phyloP scores from a whole-genome alignment of 257 asterid genomes.

The Capsicum pubescens region DNA sequence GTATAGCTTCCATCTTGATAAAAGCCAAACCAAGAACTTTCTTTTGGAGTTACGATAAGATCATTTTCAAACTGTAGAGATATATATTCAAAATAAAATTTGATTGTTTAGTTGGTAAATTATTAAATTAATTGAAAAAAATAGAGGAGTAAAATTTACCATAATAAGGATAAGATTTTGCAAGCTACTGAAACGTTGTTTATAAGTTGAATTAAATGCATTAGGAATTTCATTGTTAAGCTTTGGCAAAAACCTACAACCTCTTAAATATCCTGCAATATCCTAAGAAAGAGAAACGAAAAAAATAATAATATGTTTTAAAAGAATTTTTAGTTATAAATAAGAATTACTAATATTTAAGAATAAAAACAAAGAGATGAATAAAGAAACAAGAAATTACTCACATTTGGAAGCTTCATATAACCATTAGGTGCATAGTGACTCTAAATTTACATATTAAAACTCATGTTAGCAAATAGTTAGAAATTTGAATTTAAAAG shows the following conservation, averaged over 20 bases:
- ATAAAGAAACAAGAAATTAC: not conserved
- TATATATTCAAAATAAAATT: not conserved
- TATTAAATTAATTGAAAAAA: not conserved
- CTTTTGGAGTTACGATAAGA: constrained; percentile 34
- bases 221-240: constrained; percentile 37
- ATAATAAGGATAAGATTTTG: constrained; percentile 42
- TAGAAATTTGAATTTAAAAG: no score
- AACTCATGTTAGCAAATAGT: not conserved
- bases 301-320: not conserved
- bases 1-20: constrained; percentile 36
- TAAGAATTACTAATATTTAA: not conserved
- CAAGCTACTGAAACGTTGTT: constrained; percentile 37
- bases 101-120: no score
- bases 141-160: constrained; percentile 19
- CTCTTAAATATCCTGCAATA: constrained; percentile 34
- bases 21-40: constrained; percentile 51
- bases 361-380: not conserved
- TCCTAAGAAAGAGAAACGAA: constrained; percentile 22
- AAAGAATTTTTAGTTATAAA: not conserved
- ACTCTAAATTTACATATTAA: constrained; percentile 30
- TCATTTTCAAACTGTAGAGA: constrained; percentile 40
- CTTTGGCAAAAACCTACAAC: constrained; percentile 38
- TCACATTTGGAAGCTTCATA: constrained; percentile 37
- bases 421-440: constrained; percentile 44
- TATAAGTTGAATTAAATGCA: constrained; percentile 30